Percentiles rank a stretch among this genome's conserved stretches.
Conservation (phyloP, 306 rosid genomes). For the Fragaria ananassa region DNA sequence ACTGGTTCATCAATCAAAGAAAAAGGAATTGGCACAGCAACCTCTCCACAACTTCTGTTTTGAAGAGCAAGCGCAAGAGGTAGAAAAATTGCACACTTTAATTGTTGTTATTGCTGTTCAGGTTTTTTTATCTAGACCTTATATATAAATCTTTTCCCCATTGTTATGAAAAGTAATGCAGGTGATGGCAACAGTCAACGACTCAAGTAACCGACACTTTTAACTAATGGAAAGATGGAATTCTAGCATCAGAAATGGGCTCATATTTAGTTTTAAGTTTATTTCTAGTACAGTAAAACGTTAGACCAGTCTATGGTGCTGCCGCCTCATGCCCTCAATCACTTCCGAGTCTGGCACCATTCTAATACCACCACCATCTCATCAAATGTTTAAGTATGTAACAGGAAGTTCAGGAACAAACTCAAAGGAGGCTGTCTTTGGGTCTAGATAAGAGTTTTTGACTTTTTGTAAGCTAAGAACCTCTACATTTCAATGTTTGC, state of each 20-base stretch:
- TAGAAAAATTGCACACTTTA: background rate
- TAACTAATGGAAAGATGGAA: conserved; percentile 7
- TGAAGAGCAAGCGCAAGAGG: conserved; percentile 92
- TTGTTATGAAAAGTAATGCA: conserved; percentile 39
- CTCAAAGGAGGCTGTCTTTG: conserved; percentile 2
- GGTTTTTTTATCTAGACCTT: background rate
- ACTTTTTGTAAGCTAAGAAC: background rate
- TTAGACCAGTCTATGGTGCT: conserved; percentile 5
- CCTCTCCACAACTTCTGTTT: conserved; percentile 52
- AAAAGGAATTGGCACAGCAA: conserved; percentile 91
- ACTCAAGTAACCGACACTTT: conserved; percentile 35
- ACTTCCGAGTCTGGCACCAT: background rate
- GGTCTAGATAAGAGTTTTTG: conserved; percentile 15
- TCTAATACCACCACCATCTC: conserved; percentile 8
- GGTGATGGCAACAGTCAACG: conserved; percentile 60
- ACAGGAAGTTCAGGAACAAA: background rate
- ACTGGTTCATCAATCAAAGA: conserved; percentile 61
- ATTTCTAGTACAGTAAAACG: background rate
- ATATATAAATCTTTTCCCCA: conserved; percentile 1
- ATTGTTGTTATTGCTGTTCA: background rate
- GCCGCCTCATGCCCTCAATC: conserved; percentile 7
- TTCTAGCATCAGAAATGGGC: background rate
- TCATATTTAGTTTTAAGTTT: background rate
- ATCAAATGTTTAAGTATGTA: background rate
- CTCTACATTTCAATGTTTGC: background rate